phyloP scores from a whole-genome alignment of 75 land plant species.

The Cunninghamia lanceolata region DNA sequence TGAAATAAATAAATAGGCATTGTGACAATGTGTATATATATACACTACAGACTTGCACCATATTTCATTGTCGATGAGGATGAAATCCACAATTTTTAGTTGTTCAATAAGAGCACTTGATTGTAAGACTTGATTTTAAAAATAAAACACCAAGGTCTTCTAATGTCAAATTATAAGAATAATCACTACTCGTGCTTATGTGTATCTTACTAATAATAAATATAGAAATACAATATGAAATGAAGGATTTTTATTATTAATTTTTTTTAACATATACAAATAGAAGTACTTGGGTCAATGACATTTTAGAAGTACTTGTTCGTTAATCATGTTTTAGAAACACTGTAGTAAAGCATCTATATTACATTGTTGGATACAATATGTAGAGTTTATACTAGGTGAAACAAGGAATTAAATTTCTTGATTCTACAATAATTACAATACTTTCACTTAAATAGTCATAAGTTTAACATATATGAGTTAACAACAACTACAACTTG shows the following conservation, averaged over 20 bases:
- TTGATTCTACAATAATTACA: no score
- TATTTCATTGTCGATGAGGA: background rate
- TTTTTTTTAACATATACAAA: background rate
- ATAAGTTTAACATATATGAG: no score
- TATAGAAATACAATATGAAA: no score
- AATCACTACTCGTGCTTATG: no score
- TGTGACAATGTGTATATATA: background rate
- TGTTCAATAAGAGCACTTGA: background rate
- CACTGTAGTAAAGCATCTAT: background rate
- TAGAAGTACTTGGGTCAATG: background rate
- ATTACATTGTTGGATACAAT: background rate
- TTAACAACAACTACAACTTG: no score
- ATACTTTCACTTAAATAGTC: background rate
- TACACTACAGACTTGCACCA: background rate
- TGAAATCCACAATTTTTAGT: background rate
- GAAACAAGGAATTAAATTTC: background rate
- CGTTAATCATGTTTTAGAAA: no score
- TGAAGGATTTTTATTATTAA: no score
- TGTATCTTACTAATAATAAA: no score
- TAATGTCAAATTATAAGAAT: no score
- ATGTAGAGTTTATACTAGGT: background rate
- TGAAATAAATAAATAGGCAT: background rate
- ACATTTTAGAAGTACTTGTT: no score
- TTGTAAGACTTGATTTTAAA: background rate
- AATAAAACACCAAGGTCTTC: no score